These are phyloP conservation scores for Fusarium sp. DNA, from an alignment of 2,329 filamentous ascomycete species.

Conservation along the genomic window DNA sequence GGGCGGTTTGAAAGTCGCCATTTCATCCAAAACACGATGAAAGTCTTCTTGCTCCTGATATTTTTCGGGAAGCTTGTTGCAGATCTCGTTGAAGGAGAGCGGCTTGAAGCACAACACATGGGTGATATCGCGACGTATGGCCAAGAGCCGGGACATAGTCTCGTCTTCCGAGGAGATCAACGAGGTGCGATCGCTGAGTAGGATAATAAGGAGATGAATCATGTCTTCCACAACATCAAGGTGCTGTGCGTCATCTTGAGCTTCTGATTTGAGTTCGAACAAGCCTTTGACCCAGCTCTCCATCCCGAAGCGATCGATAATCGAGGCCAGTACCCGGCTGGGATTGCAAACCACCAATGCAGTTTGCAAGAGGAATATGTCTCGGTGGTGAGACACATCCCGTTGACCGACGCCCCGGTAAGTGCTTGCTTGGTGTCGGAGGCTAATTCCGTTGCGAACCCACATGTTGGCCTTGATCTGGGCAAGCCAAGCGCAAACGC, in stretches of 20 bases:
- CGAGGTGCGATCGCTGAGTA: conserved; percentile 87
- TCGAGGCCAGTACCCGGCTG: conserved; percentile 83
- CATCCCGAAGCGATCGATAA: conserved; percentile 92
- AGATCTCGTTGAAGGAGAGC: conserved; percentile 92
- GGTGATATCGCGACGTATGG: conserved; percentile 87
- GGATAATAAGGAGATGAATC: conserved; percentile 88
- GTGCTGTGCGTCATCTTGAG: conserved; percentile 86
- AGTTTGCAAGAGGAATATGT: conserved; percentile 92
- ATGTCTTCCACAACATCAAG: conserved; percentile 96
- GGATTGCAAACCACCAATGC: conserved; percentile 88
- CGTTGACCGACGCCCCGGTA: conserved; percentile 90
- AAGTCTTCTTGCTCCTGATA: conserved; percentile 91
- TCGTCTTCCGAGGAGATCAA: conserved; percentile 75
- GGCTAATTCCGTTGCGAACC: conserved; percentile 96
- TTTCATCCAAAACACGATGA: conserved; percentile 81
- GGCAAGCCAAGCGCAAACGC: conserved; percentile 94
- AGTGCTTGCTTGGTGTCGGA: conserved; percentile 92
- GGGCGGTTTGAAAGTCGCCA: conserved; percentile 88
- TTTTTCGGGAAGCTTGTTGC: conserved; percentile 84
- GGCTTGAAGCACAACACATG: conserved; percentile 97
- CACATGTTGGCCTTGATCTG: conserved; percentile 99
- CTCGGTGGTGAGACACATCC: conserved; percentile 92
- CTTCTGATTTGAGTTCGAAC: conserved; percentile 75
- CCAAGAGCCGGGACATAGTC: conserved; percentile 69
- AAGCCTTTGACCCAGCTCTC: conserved; percentile 85